Conservation (phyloP, 805 yeast species). For the Lipomyces starkeyi region DNA sequence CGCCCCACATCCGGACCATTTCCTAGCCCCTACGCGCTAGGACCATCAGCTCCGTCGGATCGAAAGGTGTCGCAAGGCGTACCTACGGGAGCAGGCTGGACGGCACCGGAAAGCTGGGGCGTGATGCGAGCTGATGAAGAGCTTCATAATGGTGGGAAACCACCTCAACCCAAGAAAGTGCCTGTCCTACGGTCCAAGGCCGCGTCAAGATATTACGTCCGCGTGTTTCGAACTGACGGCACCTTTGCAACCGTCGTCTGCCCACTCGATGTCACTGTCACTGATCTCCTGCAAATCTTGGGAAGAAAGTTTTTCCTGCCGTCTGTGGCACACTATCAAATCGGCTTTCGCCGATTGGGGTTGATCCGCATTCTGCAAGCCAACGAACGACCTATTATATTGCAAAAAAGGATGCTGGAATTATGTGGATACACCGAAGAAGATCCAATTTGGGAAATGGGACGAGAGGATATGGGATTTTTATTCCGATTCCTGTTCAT, state of each 20-base stretch:
- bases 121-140: constrained; percentile 48
- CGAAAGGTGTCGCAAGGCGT: constrained; percentile 16
- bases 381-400: constrained; percentile 75
- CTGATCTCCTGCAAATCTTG: constrained; percentile 70
- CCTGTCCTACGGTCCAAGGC: constrained; percentile 10
- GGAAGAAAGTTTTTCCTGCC: constrained; percentile 80
- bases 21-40: constrained; percentile 5
- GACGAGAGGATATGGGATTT: constrained; percentile 82
- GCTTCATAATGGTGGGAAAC: constrained; percentile 16
- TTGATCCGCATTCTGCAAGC: constrained; percentile 62
- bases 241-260: constrained; percentile 84
- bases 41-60: constrained; percentile 13
- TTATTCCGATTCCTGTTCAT: constrained; percentile 75
- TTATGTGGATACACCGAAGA: constrained; percentile 78
- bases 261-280: constrained; percentile 75
- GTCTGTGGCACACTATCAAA: constrained; percentile 71
- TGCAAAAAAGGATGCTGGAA: constrained; percentile 73
- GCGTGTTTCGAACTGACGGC: constrained; percentile 83
- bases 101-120: constrained; percentile 68
- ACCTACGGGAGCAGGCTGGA: constrained; percentile 48
- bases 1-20: constrained; percentile 13
- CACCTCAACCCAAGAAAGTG: constrained; percentile 11
- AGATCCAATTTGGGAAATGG: constrained; percentile 79
- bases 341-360: constrained; percentile 58
- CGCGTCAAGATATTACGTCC: constrained; percentile 53